Base-by-base conservation (phyloP, 352 stramenopile species). In the Globisporangium yorkense region DNA sequence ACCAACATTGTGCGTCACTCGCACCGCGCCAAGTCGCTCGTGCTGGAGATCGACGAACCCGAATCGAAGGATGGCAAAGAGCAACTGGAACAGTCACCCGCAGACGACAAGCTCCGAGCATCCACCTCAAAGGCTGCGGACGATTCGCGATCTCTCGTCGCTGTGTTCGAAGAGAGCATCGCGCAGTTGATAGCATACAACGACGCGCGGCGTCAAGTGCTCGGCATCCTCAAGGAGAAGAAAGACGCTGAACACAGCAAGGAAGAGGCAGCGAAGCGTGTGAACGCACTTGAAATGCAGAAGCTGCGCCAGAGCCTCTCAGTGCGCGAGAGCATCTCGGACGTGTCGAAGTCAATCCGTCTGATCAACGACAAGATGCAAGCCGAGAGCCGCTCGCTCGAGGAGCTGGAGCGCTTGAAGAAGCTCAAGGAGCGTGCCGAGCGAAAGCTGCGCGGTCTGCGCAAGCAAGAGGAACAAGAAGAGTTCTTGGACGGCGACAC, bases 261-360 rank as follows among this genome's bases (percentile, higher is more conserved):
- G 24, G 74, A 71, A 16, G 80, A 89, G 55, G 77, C 77, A 0
- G 62, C 65, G 29, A 65, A 66, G 5, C 81, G 81, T 15, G 58
- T 89, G 24, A 90, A 75, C 39, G 76, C 78, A 3, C 59, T 94
- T n/a, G 82, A 94, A 61, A 90, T 94, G 82, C 74, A 91, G 37
- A 89, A 88, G 56, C 66, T 94, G 62, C 74, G 84, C 0, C 79
- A 89, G 53, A 91, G 79, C 24, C 55, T 94, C 31, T 79, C 74
- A 0, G 61, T 94, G 16, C 76, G 78, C 12, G 74, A 88, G 53
- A 91, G 81, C 65, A 94, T 94, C 46, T 84, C 71, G 2, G 82
- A 92, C 18, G 57, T 92, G 3, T 76, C 82, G 2, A 70, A 74
- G 53, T 87, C 84, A 27, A 64, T 94, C 3, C 66, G 68, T 5